Percentiles rank a stretch among this genome's conserved stretches.
These are phyloP conservation scores for Bullera alba DNA, from an alignment of 768 basidiomycete genomes.

Conservation along the genomic window DNA sequence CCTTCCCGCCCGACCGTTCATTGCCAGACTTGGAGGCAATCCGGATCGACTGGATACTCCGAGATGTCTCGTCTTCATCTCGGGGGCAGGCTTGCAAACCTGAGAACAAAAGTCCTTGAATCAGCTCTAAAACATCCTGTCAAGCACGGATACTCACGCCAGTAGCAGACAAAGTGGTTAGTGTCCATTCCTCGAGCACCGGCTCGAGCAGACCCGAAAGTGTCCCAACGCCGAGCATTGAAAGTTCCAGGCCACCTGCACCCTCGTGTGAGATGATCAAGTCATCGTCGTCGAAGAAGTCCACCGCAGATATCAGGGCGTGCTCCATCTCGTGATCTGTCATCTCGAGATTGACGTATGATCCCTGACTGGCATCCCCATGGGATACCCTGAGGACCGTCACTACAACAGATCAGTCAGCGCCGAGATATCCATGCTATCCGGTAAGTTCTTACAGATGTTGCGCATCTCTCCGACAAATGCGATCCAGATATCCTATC, in stretches of 20 bases:
- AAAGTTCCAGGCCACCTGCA: neutral
- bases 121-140: neutral
- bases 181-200: neutral
- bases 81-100: neutral
- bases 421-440: neutral
- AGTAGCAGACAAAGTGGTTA: neutral
- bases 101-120: neutral
- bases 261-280: neutral
- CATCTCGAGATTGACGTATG: neutral
- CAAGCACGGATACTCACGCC: neutral
- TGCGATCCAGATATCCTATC: neutral
- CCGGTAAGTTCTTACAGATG: neutral
- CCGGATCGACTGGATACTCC: neutral
- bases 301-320: neutral
- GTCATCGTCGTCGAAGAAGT: constrained; percentile 1
- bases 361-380: neutral
- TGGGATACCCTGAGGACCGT: no score
- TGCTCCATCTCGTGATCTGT: neutral
- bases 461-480: neutral
- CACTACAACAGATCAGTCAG: neutral
- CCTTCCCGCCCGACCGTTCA: neutral
- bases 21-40: neutral
- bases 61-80: neutral
- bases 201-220: neutral
- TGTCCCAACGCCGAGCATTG: neutral